These are phyloP conservation scores for Trichoderma hamatum DNA, from an alignment of 2,329 filamentous ascomycete genomes.

Conservation along the genomic window DNA sequence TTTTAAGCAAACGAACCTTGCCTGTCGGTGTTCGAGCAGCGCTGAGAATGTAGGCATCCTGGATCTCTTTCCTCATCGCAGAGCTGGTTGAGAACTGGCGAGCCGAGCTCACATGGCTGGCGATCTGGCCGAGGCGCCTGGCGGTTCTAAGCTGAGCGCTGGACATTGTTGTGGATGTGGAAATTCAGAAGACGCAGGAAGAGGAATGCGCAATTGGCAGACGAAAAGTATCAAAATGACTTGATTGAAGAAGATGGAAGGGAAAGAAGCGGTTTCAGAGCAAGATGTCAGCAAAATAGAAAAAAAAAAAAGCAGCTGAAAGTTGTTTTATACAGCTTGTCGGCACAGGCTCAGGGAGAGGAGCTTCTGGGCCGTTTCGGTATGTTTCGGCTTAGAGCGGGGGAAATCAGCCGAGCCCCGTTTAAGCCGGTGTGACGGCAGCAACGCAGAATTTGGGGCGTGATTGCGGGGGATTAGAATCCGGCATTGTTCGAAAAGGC, in stretches of 20 bases:
- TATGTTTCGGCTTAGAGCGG: constrained; percentile 45
- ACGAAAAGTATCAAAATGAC: neutral
- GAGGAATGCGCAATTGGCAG: neutral
- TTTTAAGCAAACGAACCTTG: constrained; percentile 59
- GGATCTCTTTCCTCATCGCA: constrained; percentile 66
- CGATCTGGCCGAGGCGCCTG: constrained; percentile 42
- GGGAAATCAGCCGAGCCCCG: constrained; percentile 27
- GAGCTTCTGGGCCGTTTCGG: constrained; percentile 36
- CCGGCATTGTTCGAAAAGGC: neutral
- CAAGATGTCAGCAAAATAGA: neutral
- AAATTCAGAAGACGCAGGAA: neutral
- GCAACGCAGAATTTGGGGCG: neutral
- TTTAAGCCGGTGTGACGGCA: neutral
- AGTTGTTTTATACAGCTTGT: constrained; percentile 11
- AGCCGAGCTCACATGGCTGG: constrained; percentile 45
- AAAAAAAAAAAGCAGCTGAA: neutral
- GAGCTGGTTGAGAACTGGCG: constrained; percentile 53
- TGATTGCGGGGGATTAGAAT: constrained; percentile 1
- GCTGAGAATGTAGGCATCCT: constrained; percentile 92
- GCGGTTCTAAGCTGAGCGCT: constrained; percentile 41
- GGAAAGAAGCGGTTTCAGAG: neutral
- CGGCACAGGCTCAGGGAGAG: constrained; percentile 1
- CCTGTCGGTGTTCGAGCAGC: constrained; percentile 87
- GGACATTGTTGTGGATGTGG: constrained; percentile 35
- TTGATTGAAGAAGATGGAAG: neutral